These are phyloP conservation scores for Ceratobasidium theobromae DNA, from an alignment of 1,284 basidiomycete genomes.

Conservation along the genomic window DNA sequence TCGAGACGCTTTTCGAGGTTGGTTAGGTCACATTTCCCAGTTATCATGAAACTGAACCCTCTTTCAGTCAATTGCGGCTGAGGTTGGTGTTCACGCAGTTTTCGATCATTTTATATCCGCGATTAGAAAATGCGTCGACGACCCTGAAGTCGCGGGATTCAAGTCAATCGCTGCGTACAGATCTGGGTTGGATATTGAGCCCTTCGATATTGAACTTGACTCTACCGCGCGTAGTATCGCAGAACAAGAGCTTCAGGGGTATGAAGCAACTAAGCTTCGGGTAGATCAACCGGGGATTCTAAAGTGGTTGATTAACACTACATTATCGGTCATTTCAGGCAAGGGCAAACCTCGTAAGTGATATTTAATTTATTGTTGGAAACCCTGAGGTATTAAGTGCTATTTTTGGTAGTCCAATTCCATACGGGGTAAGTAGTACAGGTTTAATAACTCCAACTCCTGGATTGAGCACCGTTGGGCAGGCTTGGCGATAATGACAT, in stretches of 20 bases:
- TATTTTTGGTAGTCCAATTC: conserved; percentile 62
- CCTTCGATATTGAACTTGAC: not conserved
- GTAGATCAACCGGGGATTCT: conserved; percentile 23
- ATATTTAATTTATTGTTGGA: not conserved
- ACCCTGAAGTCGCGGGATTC: conserved; percentile 62
- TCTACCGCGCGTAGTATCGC: not conserved
- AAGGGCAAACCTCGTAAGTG: conserved; percentile 55
- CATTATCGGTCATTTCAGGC: not conserved
- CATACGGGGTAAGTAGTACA: conserved; percentile 58
- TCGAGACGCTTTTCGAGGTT: conserved; percentile 48
- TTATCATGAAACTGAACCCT: not conserved
- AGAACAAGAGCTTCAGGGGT: not conserved
- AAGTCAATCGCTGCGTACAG: conserved; percentile 76
- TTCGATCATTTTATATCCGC: conserved; percentile 43
- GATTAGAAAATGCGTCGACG: conserved; percentile 46
- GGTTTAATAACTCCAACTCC: not conserved
- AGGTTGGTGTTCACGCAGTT: conserved; percentile 53
- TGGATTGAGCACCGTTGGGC: not conserved
- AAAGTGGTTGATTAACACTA: conserved; percentile 51
- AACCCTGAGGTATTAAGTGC: not conserved
- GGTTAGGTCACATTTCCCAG: not conserved
- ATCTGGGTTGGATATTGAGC: conserved; percentile 61
- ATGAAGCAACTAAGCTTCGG: conserved; percentile 36
- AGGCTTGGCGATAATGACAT: conserved; percentile 71
- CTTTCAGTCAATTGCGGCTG: conserved; percentile 49